Percentiles rank a stretch among this genome's conserved stretches.
These are phyloP conservation scores for Leptographium flavum DNA, from an alignment of 2,329 filamentous ascomycete species.

Conservation along the genomic window DNA sequence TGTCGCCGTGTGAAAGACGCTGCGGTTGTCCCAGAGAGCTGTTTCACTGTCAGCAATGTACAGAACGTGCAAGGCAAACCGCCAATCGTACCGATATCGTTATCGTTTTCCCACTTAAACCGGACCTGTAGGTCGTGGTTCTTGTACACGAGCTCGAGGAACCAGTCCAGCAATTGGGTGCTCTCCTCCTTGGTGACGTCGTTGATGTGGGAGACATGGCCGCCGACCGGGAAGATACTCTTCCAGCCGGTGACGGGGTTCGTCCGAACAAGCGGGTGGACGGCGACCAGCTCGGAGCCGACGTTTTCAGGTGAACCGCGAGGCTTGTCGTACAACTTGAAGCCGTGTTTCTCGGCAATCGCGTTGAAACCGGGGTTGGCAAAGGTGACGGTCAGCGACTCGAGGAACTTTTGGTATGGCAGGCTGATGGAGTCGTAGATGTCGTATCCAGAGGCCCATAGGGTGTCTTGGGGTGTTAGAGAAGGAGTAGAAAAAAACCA, in stretches of 20 bases:
- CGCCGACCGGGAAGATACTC: constrained; percentile 18
- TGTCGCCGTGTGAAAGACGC: constrained; percentile 18
- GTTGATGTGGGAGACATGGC: constrained; percentile 15
- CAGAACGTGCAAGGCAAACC: background rate
- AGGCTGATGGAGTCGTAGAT: constrained; percentile 22
- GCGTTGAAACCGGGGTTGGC: constrained; percentile 19
- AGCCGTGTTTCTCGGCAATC: constrained; percentile 21
- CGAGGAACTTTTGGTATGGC: constrained; percentile 15
- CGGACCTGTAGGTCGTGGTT: constrained; percentile 19
- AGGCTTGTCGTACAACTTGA: constrained; percentile 18
- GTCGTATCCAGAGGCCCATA: constrained; percentile 28
- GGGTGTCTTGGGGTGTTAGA: constrained; percentile 13
- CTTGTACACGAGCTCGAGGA: constrained; percentile 15
- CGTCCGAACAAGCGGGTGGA: constrained; percentile 15
- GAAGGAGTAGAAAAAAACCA: background rate
- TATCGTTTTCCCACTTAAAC: constrained; percentile 16
- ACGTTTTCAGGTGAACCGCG: constrained; percentile 16
- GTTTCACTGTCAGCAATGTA: background rate
- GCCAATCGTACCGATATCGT: constrained; percentile 11
- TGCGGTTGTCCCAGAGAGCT: constrained; percentile 18
- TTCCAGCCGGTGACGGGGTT: constrained; percentile 20
- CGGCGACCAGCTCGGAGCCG: constrained; percentile 2
- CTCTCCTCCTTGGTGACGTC: constrained; percentile 20
- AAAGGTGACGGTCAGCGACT: constrained; percentile 16
- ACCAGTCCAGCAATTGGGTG: constrained; percentile 6